Evolutionary conservation across 2,329 filamentous ascomycete species (phyloP).

Genomic region (Trichoderma endophyticum): DNA sequence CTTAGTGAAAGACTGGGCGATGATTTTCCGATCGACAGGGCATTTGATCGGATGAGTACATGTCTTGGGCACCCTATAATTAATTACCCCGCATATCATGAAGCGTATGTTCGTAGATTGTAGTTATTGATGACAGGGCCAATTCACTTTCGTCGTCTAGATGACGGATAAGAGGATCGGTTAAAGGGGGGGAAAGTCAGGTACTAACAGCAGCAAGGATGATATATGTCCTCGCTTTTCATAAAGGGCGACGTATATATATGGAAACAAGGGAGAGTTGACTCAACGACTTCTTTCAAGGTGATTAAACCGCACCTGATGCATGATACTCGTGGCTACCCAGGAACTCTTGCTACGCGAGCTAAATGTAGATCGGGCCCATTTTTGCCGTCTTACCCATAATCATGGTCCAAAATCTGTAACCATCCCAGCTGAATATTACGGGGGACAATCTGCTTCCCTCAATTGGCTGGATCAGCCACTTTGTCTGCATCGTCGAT

Average conservation of each 20-base stretch:
- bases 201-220: background rate
- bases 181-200: background rate
- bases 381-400: background rate
- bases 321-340: background rate
- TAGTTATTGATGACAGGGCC: background rate
- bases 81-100: background rate
- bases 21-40: background rate
- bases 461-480: background rate
- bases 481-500: background rate
- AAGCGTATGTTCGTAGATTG: background rate
- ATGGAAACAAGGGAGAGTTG: background rate
- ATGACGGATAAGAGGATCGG: background rate
- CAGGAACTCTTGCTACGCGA: background rate
- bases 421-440: background rate
- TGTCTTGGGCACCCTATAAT: background rate
- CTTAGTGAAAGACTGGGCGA: background rate
- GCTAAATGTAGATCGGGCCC: background rate
- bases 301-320: background rate
- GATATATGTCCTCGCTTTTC: background rate
- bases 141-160: background rate
- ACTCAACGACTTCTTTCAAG: background rate
- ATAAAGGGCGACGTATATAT: background rate
- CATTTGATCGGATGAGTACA: background rate
- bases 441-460: background rate
- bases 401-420: background rate